Evolutionary conservation across 805 yeast genomes (phyloP), one percentile per base, ranked within the genome.

Genomic region (Blastobotrys attinorum): DNA sequence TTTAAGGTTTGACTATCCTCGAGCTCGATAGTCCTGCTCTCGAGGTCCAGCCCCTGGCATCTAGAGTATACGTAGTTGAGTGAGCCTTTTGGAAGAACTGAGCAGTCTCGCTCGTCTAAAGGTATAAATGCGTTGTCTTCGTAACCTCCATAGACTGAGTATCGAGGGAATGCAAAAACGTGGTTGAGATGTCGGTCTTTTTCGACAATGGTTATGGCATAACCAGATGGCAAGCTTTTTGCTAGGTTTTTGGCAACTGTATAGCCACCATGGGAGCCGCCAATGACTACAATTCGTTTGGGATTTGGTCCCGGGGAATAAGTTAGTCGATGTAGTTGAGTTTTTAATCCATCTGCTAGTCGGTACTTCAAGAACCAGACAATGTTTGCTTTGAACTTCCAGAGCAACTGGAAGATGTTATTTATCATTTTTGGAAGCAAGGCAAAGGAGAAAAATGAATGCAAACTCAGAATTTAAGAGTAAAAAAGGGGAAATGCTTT

Each of bases 91-190:
- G 29, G 29, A 7, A 25, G 16, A 16, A 18, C 11, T 8, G 8
- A 16, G 39, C 21, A 13, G 7, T 31, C 13, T 4, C 11, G 15
- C 41, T 4, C 8, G 10, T 40, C 44, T 18, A 34, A 7, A 10
- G 31, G 16, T 23, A 18, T 18, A 22, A 32, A 21, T n/a, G 45
- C 27, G 13, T 35, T 21, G 11, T 35, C 27, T n/a, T 16, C 27
- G 10, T 16, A 22, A 20, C 42, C 41, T 11, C 53, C 50, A 25
- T 50, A 44, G 2, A 44, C 48, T 18, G 50, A 22, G 15, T 45
- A 29, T 23, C 55, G 32, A 4, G 53, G 49, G 13, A 47, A 45
- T 4, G 54, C 53, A 17, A 47, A 25, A 25, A 25, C 29, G 29
- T 25, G 20, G 34, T 39, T 46, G 22, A 42, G 43, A 37, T 37